Percentiles rank a stretch among this genome's conserved stretches.
Conservation (phyloP, 2,329 filamentous ascomycete species). For the Periconia sp. region DNA sequence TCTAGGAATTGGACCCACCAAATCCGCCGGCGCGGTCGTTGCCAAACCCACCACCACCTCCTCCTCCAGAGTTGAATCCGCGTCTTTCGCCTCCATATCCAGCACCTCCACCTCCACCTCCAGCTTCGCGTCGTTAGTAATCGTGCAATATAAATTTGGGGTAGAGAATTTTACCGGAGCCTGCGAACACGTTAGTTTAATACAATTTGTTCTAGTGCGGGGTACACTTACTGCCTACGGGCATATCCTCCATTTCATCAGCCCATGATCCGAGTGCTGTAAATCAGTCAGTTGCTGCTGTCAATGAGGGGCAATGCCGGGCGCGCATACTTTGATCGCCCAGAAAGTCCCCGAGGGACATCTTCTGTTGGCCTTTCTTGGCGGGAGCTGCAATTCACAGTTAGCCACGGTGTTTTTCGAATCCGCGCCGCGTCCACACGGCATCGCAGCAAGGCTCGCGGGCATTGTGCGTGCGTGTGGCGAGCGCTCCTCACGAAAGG, state of each 20-base stretch:
- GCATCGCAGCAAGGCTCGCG: constrained; percentile 30
- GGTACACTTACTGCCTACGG: constrained; percentile 66
- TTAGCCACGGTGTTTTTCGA: constrained; percentile 46
- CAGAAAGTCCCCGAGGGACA: constrained; percentile 97
- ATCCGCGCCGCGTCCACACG: constrained; percentile 14
- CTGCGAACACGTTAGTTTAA: constrained; percentile 28
- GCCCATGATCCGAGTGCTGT: constrained; percentile 88
- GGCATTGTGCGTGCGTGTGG: constrained; percentile 16
- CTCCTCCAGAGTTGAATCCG: constrained; percentile 46
- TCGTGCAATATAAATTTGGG: neutral
- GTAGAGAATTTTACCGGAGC: constrained; percentile 28
- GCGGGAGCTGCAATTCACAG: constrained; percentile 70
- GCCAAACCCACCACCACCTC: constrained; percentile 32
- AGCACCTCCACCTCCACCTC: constrained; percentile 46
- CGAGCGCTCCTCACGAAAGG: constrained; percentile 24
- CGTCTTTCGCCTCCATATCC: constrained; percentile 54
- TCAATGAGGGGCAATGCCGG: constrained; percentile 20
- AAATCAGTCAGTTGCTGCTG: constrained; percentile 24
- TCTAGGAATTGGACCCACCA: constrained; percentile 28
- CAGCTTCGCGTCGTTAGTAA: constrained; percentile 33
- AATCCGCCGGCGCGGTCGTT: constrained; percentile 41
- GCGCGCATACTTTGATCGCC: constrained; percentile 76
- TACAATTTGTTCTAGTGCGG: neutral
- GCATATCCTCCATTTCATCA: constrained; percentile 93
- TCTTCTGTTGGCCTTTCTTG: constrained; percentile 93